Evolutionary conservation across 768 basidiomycete species (phyloP).

Genomic region (Lactarius sanguifluus): DNA sequence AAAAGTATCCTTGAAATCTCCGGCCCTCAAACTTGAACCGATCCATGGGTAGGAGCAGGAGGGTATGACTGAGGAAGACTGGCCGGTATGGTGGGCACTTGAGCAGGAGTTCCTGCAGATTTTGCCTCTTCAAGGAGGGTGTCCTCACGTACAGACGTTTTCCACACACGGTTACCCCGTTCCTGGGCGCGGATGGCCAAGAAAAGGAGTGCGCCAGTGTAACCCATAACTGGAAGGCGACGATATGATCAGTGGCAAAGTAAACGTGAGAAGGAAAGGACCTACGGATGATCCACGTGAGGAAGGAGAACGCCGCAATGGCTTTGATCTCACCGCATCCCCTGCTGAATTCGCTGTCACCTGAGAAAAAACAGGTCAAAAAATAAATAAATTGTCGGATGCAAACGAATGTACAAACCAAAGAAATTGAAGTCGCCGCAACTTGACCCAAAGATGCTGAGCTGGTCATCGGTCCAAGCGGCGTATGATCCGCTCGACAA

Average conservation of each 20-base stretch:
- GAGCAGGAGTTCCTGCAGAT: neutral
- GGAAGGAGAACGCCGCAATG: conserved; percentile 39
- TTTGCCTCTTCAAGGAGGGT: conserved; percentile 19
- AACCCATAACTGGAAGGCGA: conserved; percentile 36
- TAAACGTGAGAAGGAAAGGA: neutral
- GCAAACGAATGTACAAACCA: neutral
- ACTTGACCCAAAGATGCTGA: neutral
- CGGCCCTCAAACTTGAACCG: neutral
- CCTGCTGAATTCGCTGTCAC: neutral
- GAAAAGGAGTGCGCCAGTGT: conserved; percentile 33
- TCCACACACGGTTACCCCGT: conserved; percentile 38
- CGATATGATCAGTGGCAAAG: conserved; percentile 6
- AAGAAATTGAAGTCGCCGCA: conserved; percentile 24
- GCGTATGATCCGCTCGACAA: conserved; percentile 39
- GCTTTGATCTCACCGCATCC: conserved; percentile 37
- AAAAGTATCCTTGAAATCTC: neutral
- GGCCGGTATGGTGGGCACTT: neutral
- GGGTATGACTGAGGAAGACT: neutral
- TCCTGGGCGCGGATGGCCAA: conserved; percentile 34
- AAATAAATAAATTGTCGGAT: neutral
- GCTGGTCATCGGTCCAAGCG: conserved; percentile 22
- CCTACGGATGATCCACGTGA: conserved; percentile 40
- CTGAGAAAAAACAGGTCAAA: neutral
- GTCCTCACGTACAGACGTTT: conserved; percentile 36
- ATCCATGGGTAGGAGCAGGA: neutral